A percentile compares a stretch with the other conserved stretches of the same genome.
Conservation (phyloP, 805 yeast genomes). For the Hanseniaspora singularis region DNA sequence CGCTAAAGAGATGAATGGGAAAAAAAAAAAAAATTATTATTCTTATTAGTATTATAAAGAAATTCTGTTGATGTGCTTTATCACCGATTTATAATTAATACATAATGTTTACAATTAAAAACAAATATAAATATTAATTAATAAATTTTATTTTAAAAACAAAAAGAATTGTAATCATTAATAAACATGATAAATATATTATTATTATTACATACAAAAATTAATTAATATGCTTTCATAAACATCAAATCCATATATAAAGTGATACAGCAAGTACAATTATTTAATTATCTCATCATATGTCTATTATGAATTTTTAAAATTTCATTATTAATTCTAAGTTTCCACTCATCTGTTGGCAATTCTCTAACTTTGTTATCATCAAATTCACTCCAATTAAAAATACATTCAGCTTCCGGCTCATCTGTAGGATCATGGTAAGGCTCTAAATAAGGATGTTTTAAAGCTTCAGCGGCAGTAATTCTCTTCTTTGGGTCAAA, state of each 20-base stretch:
- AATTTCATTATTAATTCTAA: constrained; percentile 7
- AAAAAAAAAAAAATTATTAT: no score
- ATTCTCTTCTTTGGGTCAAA: constrained; percentile 92
- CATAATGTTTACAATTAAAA: background rate
- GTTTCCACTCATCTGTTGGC: constrained; percentile 13
- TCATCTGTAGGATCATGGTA: constrained; percentile 97
- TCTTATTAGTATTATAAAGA: background rate
- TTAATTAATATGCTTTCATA: no score
- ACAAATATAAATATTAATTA: no score
- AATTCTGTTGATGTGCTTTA: background rate
- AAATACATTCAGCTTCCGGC: constrained; percentile 82
- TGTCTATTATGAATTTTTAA: constrained; percentile 5
- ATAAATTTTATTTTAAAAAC: no score
- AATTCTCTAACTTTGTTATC: constrained; percentile 11
- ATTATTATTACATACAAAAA: no score
- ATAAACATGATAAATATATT: background rate
- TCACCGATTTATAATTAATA: background rate
- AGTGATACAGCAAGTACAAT: no score
- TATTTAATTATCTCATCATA: no score
- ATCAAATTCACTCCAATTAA: constrained; percentile 60
- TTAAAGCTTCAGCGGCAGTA: constrained; percentile 79
- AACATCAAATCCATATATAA: no score
- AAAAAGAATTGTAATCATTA: no score
- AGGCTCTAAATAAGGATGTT: constrained; percentile 84
- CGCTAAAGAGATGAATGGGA: background rate